Base-by-base conservation (phyloP, 2,329 filamentous ascomycete species). In the Verticillium dahliae region DNA sequence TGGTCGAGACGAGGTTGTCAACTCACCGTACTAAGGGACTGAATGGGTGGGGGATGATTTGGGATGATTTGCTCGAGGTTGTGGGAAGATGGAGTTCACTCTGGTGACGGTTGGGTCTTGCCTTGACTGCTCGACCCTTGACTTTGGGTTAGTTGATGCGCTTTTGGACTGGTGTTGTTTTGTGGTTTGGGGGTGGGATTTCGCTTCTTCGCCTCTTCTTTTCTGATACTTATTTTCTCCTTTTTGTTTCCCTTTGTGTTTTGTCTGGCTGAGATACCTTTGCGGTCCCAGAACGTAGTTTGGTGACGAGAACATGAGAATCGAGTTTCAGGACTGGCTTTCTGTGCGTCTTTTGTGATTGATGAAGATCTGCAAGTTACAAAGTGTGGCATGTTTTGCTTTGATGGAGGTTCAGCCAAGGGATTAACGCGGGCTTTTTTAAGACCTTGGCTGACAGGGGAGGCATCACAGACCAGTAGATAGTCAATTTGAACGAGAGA, bases 1-100 rank as follows among this genome's bases (percentile, higher is more conserved):
- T 57, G 87, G 89, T 59, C 86, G 85, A 71, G 90, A 92, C 52
- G 92, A 96, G 61, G 88, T 97, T 67, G 94, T 98, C 31, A 89
- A 96, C 70, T 82, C 84, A 39, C 81, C 83, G 13, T 88, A 82
- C 68, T 87, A 73, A 72, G 56, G 34, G 41, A 13, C 35, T 37
- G 33, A 27, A 27, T 27, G 27, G 27, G 18, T 15, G 9, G 34
- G 15, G 27, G 33, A 10, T 27, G 13, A n/a, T 22, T 27, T 6
- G 18, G 22, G 15, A 56, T 13, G 11, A 27, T 27, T 27, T 27
- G 27, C 27, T 27, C 27, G 4, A 27, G 27, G 27, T 27, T 1
- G 27, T 27, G 27, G 27, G 2, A 27, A 27, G 27, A 27, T 27
- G 27, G 27, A 27, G 27, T 27, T 27, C 3, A 27, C 27, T 27